Conservation (phyloP, 192 early-diverging fungal species). For the Linnemannia schmuckeri region DNA sequence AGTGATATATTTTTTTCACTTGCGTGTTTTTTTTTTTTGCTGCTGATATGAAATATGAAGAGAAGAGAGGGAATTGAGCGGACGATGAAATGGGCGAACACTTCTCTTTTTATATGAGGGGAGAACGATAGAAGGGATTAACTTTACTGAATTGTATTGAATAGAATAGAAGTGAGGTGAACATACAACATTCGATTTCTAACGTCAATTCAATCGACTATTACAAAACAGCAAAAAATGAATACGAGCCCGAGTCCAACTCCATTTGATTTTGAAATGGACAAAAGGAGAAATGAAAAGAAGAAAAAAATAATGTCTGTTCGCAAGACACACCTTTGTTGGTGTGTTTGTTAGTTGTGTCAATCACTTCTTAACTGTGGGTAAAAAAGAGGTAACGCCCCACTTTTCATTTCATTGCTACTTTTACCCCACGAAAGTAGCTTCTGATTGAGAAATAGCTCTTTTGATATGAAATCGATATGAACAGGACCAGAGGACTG, state of each 20-base stretch:
- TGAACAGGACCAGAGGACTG: background rate
- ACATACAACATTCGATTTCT: background rate
- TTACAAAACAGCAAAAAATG: background rate
- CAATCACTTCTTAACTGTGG: background rate
- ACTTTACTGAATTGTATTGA: background rate
- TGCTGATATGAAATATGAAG: too few relatives aligned
- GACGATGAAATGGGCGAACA: too few relatives aligned
- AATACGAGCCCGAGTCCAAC: background rate
- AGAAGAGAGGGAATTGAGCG: too few relatives aligned
- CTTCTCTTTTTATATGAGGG: too few relatives aligned
- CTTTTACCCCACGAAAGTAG: background rate
- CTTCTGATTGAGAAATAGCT: background rate
- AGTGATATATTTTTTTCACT: too few relatives aligned
- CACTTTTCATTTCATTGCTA: background rate
- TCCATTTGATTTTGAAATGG: background rate
- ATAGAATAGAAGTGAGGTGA: background rate
- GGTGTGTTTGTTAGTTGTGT: background rate
- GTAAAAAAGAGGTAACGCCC: background rate
- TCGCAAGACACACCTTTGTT: background rate
- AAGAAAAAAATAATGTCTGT: slow-evolving; percentile 1
- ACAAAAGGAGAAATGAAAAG: background rate
- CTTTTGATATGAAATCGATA: background rate
- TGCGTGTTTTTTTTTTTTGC: too few relatives aligned
- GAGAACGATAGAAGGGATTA: too few relatives aligned
- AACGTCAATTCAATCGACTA: background rate